Conservation (phyloP, 306 rosid genomes). For the Styphnolobium japonicum region DNA sequence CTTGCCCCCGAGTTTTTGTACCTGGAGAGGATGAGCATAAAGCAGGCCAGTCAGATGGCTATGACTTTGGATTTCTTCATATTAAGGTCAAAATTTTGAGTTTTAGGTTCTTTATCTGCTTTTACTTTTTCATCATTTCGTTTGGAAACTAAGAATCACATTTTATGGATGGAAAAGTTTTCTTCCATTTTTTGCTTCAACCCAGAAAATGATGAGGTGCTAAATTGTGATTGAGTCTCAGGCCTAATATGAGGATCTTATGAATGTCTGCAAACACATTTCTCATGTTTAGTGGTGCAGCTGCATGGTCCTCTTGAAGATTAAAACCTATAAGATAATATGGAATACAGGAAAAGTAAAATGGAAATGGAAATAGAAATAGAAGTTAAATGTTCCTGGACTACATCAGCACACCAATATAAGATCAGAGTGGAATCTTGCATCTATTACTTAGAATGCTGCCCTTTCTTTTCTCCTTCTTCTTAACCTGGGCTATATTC, state of each 20-base stretch:
- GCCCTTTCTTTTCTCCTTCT: not conserved
- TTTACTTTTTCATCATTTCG: slow-evolving; percentile 12
- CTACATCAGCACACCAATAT: not conserved
- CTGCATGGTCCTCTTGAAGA: slow-evolving; percentile 2
- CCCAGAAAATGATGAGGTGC: not conserved
- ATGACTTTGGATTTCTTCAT: slow-evolving; percentile 96
- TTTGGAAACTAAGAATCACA: slow-evolving; percentile 9
- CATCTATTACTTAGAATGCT: not conserved
- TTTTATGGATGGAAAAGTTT: not conserved
- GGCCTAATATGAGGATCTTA: not conserved
- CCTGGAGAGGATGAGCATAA: slow-evolving; percentile 85
- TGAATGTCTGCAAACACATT: not conserved
- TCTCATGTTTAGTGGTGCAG: slow-evolving; percentile 1
- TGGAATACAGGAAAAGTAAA: not conserved
- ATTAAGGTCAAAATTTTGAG: slow-evolving; percentile 57
- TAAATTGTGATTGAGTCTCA: not conserved
- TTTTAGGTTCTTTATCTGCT: slow-evolving; percentile 3
- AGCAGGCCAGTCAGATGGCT: slow-evolving; percentile 87
- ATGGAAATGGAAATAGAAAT: not conserved
- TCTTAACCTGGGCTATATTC: not conserved
- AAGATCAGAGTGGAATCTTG: not conserved
- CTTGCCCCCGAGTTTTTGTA: slow-evolving; percentile 72
- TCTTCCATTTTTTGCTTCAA: not conserved
- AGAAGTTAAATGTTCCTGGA: not conserved
- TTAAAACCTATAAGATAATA: not conserved